phyloP scores from a whole-genome alignment of 108 stramenopile species.

The Parietichytrium sp. region DNA sequence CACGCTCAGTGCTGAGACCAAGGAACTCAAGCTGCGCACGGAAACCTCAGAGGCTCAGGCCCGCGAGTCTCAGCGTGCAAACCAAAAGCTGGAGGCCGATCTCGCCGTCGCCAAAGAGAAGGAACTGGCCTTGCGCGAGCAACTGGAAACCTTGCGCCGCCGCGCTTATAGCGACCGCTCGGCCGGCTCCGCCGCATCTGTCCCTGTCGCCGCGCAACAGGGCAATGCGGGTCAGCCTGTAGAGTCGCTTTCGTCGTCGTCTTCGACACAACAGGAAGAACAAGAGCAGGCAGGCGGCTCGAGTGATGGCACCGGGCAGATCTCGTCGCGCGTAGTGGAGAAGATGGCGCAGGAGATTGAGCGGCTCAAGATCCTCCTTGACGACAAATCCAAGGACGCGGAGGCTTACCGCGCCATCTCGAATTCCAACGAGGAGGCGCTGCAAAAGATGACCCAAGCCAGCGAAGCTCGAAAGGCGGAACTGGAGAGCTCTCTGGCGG shows the following conservation, averaged over 20 bases:
- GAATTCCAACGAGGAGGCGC: background rate
- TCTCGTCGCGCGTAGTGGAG: background rate
- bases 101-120: background rate
- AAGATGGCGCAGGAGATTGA: background rate
- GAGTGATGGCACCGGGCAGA: background rate
- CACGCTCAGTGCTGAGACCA: background rate
- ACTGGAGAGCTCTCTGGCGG: background rate
- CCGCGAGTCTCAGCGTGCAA: too few relatives aligned
- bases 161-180: background rate
- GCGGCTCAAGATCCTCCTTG: background rate
- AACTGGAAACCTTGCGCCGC: background rate
- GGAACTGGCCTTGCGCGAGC: background rate
- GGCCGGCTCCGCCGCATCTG: background rate
- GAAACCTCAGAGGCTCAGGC: too few relatives aligned
- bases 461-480: background rate
- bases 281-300: too few relatives aligned
- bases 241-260: too few relatives aligned
- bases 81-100: too few relatives aligned
- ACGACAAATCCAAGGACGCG: background rate
- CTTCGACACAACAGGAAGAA: too few relatives aligned
- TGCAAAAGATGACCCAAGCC: background rate
- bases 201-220: too few relatives aligned
- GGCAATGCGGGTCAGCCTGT: too few relatives aligned
- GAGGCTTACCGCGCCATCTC: slow-evolving; percentile 35
- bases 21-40: too few relatives aligned